Percentiles rank a stretch among this genome's conserved stretches.
These are phyloP conservation scores for Epicoccum sorghinum DNA, from an alignment of 2,329 filamentous ascomycete species.

Conservation along the genomic window DNA sequence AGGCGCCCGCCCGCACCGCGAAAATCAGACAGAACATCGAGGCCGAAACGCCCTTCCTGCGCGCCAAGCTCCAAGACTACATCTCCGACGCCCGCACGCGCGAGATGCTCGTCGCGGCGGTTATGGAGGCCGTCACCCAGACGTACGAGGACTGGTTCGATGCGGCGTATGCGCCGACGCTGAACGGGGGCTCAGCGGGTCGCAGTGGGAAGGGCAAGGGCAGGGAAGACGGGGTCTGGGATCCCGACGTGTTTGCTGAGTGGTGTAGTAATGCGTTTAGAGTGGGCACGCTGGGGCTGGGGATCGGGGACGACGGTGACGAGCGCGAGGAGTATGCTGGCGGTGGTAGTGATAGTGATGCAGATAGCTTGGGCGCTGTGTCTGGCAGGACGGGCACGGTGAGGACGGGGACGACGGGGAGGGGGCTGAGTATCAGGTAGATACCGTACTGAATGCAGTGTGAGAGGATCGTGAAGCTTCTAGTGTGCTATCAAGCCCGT, in stretches of 20 bases:
- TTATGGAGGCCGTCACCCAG: slow-evolving; percentile 67
- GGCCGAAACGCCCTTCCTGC: slow-evolving; percentile 62
- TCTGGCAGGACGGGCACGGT: slow-evolving; percentile 37
- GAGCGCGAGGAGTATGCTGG: slow-evolving; percentile 17
- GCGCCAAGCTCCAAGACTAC: slow-evolving; percentile 65
- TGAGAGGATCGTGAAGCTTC: background rate
- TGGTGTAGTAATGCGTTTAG: slow-evolving; percentile 66
- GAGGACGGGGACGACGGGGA: slow-evolving; percentile 29
- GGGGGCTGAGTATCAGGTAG: slow-evolving; percentile 13
- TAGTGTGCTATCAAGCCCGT: too few relatives aligned
- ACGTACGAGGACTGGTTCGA: slow-evolving; percentile 70
- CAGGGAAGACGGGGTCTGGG: slow-evolving; percentile 68
- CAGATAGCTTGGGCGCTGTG: slow-evolving; percentile 30
- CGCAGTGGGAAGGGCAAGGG: slow-evolving; percentile 18
- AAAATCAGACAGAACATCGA: slow-evolving; percentile 62
- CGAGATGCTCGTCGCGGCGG: slow-evolving; percentile 70
- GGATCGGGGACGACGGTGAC: slow-evolving; percentile 24
- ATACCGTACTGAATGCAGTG: background rate
- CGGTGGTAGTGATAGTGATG: slow-evolving; percentile 37
- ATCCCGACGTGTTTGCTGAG: slow-evolving; percentile 67
- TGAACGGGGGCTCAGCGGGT: slow-evolving; percentile 29
- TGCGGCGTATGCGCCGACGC: slow-evolving; percentile 48
- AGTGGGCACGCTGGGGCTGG: slow-evolving; percentile 54
- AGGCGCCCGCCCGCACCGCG: slow-evolving; percentile 41
- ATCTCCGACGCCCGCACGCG: slow-evolving; percentile 68